Conservation (phyloP, 495 filamentous ascomycete species). For the Neurospora sublineolata region DNA sequence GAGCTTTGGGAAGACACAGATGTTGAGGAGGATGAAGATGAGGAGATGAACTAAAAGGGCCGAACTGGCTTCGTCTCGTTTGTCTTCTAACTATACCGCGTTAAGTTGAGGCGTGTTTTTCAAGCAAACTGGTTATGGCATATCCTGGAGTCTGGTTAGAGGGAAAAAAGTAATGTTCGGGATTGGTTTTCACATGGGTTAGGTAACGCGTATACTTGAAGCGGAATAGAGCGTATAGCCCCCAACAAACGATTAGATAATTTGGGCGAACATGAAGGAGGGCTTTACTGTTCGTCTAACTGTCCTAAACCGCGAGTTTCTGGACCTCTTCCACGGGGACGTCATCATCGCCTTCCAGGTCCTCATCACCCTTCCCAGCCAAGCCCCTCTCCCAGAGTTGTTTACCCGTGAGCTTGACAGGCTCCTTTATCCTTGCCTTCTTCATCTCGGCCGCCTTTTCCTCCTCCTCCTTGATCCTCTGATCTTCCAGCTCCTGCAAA, state of each 20-base stretch:
- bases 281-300: slow-evolving; percentile 3
- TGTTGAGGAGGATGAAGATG: slow-evolving; percentile 35
- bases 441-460: slow-evolving; percentile 65
- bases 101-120: slow-evolving; percentile 2
- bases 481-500: slow-evolving; percentile 63
- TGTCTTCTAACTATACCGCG: background rate
- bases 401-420: slow-evolving; percentile 57
- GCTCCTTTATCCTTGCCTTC: slow-evolving; percentile 58
- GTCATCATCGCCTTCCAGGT: slow-evolving; percentile 45
- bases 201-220: background rate
- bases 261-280: background rate
- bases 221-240: background rate
- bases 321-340: slow-evolving; percentile 46
- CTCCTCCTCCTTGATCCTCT: slow-evolving; percentile 47
- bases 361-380: slow-evolving; percentile 62
- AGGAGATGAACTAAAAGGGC: slow-evolving; percentile 15
- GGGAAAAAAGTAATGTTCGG: slow-evolving; percentile 6
- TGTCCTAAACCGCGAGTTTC: slow-evolving; percentile 50
- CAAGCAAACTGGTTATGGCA: slow-evolving; percentile 3
- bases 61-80: background rate
- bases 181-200: background rate
- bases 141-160: slow-evolving; percentile 12
- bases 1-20: slow-evolving; percentile 39
- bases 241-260: background rate
- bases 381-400: slow-evolving; percentile 79